Conservation (phyloP, 106 monocot species). For the Dendrobium huoshanense region DNA sequence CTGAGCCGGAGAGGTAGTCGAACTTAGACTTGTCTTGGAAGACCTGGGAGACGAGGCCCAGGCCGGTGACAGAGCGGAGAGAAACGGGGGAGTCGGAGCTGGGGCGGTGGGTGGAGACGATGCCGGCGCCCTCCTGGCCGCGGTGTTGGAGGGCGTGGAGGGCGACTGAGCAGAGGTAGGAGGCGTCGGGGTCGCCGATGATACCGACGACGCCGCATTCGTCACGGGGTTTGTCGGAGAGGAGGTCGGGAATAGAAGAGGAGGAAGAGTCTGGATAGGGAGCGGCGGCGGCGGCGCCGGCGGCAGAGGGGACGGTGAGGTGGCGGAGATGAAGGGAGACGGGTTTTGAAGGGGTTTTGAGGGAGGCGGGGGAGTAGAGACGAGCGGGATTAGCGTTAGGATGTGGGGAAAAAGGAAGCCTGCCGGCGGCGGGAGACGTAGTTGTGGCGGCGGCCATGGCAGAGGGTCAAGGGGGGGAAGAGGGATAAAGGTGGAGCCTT, state of each 20-base stretch:
- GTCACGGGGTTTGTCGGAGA: conserved; percentile 52
- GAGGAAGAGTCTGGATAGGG: background rate
- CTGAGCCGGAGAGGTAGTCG: conserved; percentile 47
- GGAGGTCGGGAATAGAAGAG: background rate
- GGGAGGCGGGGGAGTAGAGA: background rate
- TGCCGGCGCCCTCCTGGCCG: conserved; percentile 89
- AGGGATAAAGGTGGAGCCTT: too few species aligned
- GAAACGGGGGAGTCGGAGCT: conserved; percentile 9
- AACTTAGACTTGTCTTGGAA: conserved; percentile 43
- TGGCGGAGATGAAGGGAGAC: background rate
- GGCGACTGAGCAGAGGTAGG: conserved; percentile 60
- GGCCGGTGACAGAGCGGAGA: conserved; percentile 43
- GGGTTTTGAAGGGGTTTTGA: background rate
- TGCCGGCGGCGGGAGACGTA: background rate
- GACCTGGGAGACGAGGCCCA: conserved; percentile 86
- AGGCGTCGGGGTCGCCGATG: conserved; percentile 72
- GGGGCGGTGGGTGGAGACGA: conserved; percentile 45
- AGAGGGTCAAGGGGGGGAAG: background rate
- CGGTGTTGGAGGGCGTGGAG: conserved; percentile 93
- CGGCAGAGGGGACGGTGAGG: background rate
- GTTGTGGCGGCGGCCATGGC: background rate
- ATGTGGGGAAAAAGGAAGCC: background rate
- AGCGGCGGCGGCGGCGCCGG: background rate
- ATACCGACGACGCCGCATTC: conserved; percentile 94
- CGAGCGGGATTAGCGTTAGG: conserved; percentile 2